Base-by-base conservation (phyloP, 257 asterid genomes). In the Salvia miltiorrhiza region DNA sequence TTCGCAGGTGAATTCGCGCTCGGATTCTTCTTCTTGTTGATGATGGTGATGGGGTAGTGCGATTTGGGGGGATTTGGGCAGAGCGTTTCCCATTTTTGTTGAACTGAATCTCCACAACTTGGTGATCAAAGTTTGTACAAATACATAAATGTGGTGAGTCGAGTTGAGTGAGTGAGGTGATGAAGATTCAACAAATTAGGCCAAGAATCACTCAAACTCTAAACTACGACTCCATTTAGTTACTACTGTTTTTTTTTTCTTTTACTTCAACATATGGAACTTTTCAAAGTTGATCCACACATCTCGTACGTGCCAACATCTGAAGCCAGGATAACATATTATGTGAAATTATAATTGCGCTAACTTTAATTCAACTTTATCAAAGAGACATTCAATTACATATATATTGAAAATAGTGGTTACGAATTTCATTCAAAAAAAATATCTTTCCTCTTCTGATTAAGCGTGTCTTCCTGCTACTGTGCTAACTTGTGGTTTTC, bases 1-100 rank as follows among this genome's bases (percentile, higher is more conserved):
- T 82, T 86, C 86, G 67, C 92, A 86, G 58, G 88, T 86, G 75
- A 76, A 78, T 41, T 44, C 73, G 20, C 21, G 45, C 7, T 16
- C 73, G 49, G 7, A 12, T 68, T 65, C 44, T 37, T 0, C 10
- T 4, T 66, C 44, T 37, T 0, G 7, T 4, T 17, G 66, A 9
- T 70, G 47, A 3, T 16, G 7, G 9, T 28, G 44, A 7, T 52
- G 50, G 21, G 33, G 40, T 3, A 30, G 79, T 47, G 67, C 67
- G 20, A 26, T 61, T 59, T 60, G 78, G 70, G 69, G 49, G 40
- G n/a, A 65, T 19, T 63, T 24, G 19, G 19, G 75, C 20, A 54
- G 24, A 19, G 65, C 58, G 72, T 73, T 73, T 26, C 77, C 82
- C 71, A 52, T 78, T 23, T 30, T 21, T 59, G 58, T 35, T 41